Percentiles rank a stretch among this genome's conserved stretches.
These are phyloP conservation scores for Penicillium sp. DNA, from an alignment of 2,329 filamentous ascomycete genomes.

Conservation along the genomic window DNA sequence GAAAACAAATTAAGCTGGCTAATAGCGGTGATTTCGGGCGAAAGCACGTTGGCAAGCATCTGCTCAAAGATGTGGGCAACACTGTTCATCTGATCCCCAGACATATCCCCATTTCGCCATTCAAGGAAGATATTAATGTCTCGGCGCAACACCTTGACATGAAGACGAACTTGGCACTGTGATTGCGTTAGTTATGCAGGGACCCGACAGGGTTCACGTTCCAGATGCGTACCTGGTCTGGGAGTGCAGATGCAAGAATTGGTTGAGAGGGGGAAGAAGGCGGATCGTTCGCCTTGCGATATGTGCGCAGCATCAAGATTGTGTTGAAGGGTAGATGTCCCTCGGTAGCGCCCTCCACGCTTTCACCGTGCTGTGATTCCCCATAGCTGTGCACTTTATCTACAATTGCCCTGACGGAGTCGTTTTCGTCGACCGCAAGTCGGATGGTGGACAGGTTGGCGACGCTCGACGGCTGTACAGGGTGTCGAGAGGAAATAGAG, in stretches of 20 bases:
- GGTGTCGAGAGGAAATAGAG: slow-evolving; percentile 10
- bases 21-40: slow-evolving; percentile 40
- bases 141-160: slow-evolving; percentile 33
- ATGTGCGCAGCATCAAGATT: slow-evolving; percentile 33
- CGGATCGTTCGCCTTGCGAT: slow-evolving; percentile 15
- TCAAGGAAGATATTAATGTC: slow-evolving; percentile 37
- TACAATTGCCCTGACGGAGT: slow-evolving; percentile 25
- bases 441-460: slow-evolving; percentile 20
- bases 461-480: slow-evolving; percentile 18
- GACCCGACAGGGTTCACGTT: not conserved
- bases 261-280: slow-evolving; percentile 21
- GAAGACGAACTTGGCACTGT: slow-evolving; percentile 35
- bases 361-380: slow-evolving; percentile 8
- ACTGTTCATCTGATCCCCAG: slow-evolving; percentile 39
- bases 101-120: slow-evolving; percentile 38
- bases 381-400: slow-evolving; percentile 22
- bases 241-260: slow-evolving; percentile 26
- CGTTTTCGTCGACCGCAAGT: slow-evolving; percentile 29
- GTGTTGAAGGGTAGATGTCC: slow-evolving; percentile 34
- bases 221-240: slow-evolving; percentile 29
- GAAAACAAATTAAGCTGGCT: slow-evolving; percentile 52
- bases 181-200: not conserved
- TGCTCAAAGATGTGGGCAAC: slow-evolving; percentile 52
- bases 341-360: slow-evolving; percentile 9
- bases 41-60: slow-evolving; percentile 47